phyloP scores from a whole-genome alignment of 768 basidiomycete genomes.

The Agaricus blazei region DNA sequence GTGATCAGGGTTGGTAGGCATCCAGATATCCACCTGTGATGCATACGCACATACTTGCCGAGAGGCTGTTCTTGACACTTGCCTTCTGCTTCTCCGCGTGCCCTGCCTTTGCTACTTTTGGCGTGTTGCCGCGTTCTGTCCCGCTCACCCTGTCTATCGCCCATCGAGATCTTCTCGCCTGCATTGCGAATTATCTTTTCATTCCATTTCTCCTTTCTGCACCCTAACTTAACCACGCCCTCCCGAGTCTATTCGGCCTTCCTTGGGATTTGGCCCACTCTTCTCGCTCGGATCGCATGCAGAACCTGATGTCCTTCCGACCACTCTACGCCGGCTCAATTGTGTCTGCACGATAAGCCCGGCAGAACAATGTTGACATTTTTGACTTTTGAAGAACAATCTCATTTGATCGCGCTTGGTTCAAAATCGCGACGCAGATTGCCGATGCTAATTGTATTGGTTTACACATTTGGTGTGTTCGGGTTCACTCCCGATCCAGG shows the following conservation, averaged over 20 bases:
- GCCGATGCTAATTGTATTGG: slow-evolving; percentile 16
- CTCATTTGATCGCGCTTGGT: slow-evolving; percentile 8
- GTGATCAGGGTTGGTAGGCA: slow-evolving; percentile 10
- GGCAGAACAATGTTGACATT: slow-evolving; percentile 7
- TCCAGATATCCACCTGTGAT: slow-evolving; percentile 9
- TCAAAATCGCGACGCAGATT: slow-evolving; percentile 21
- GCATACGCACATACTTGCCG: slow-evolving; percentile 10
- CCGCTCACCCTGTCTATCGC: slow-evolving; percentile 29
- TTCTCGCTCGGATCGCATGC: slow-evolving; percentile 1
- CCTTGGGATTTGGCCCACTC: slow-evolving; percentile 12
- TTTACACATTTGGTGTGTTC: slow-evolving; percentile 16
- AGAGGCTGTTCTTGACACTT: slow-evolving; percentile 11
- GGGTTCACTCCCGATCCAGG: slow-evolving; percentile 23
- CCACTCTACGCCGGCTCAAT: not conserved
- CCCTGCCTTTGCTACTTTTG: slow-evolving; percentile 49
- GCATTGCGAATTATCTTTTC: slow-evolving; percentile 10
- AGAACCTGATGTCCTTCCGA: slow-evolving; percentile 3
- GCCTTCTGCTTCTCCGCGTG: slow-evolving; percentile 47
- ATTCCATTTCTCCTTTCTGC: slow-evolving; percentile 25
- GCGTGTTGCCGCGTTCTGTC: slow-evolving; percentile 41
- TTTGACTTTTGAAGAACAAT: not conserved
- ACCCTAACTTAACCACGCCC: slow-evolving; percentile 1
- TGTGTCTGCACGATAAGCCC: not conserved
- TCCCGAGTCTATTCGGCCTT: slow-evolving; percentile 17
- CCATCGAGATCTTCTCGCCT: slow-evolving; percentile 39